A percentile compares a stretch with the other conserved stretches of the same genome.
These are phyloP conservation scores for Parsonsia alboflavescens DNA, from an alignment of 257 asterid genomes.

Conservation along the genomic window DNA sequence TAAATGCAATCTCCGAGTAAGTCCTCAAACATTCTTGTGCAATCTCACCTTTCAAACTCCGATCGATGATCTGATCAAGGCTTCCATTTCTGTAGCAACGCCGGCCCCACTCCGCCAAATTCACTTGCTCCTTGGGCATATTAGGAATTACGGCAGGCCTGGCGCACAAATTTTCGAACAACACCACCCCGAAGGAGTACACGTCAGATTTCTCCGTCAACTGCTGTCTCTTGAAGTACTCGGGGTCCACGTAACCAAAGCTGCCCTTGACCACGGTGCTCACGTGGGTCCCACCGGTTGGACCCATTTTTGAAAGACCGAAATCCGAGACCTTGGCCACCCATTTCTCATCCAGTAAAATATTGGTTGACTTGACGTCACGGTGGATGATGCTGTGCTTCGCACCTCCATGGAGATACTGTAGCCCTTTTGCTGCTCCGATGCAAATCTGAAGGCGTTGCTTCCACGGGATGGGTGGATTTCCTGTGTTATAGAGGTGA, in stretches of 20 bases:
- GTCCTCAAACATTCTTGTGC: slow-evolving; percentile 43
- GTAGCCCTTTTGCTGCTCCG: slow-evolving; percentile 64
- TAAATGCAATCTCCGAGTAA: slow-evolving; percentile 36
- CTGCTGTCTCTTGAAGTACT: slow-evolving; percentile 45
- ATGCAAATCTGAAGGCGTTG: slow-evolving; percentile 45
- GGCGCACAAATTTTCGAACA: slow-evolving; percentile 51
- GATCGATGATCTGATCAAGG: slow-evolving; percentile 40
- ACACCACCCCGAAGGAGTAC: slow-evolving; percentile 61
- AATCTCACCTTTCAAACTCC: slow-evolving; percentile 39
- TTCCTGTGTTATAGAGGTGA: slow-evolving; percentile 42
- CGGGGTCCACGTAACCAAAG: slow-evolving; percentile 63
- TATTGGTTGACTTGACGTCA: slow-evolving; percentile 65
- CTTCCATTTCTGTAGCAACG: slow-evolving; percentile 32
- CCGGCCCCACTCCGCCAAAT: slow-evolving; percentile 52
- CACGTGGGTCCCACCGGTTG: slow-evolving; percentile 41
- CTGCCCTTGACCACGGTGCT: slow-evolving; percentile 72
- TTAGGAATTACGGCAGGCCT: slow-evolving; percentile 45
- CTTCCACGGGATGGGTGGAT: slow-evolving; percentile 44
- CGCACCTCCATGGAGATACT: slow-evolving; percentile 51
- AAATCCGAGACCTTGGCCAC: slow-evolving; percentile 68
- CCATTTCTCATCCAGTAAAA: slow-evolving; percentile 52
- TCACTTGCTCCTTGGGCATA: slow-evolving; percentile 32
- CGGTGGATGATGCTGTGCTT: slow-evolving; percentile 50
- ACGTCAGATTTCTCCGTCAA: slow-evolving; percentile 63
- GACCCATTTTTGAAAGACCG: slow-evolving; percentile 65